These are phyloP conservation scores for Hyaloscypha bicolor DNA, from an alignment of 495 filamentous ascomycete genomes.

Conservation along the genomic window DNA sequence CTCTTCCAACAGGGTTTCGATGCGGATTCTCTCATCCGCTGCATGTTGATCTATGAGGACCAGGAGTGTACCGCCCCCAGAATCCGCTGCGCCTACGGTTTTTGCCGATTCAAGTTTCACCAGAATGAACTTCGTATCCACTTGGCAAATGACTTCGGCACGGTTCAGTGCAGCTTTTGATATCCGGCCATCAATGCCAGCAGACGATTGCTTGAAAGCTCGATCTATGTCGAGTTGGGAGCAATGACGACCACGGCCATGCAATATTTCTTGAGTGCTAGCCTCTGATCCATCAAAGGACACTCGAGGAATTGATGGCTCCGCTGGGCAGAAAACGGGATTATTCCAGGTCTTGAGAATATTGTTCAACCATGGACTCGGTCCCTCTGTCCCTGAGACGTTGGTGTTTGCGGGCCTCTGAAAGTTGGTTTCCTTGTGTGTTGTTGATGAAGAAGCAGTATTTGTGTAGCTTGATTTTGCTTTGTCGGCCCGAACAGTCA, in stretches of 20 bases:
- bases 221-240: slow-evolving; percentile 30
- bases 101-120: slow-evolving; percentile 37
- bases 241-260: slow-evolving; percentile 23
- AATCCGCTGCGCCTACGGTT: neutral
- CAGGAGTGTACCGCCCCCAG: slow-evolving; percentile 42
- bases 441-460: neutral
- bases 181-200: slow-evolving; percentile 48
- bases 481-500: slow-evolving; percentile 27
- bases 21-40: slow-evolving; percentile 83
- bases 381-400: slow-evolving; percentile 13
- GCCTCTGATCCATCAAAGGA: slow-evolving; percentile 43
- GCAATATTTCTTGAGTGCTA: slow-evolving; percentile 42
- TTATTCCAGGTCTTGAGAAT: slow-evolving; percentile 41
- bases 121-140: slow-evolving; percentile 90
- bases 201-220: slow-evolving; percentile 25
- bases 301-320: slow-evolving; percentile 35
- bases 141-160: slow-evolving; percentile 74
- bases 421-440: neutral
- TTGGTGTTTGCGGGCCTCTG: neutral
- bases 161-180: slow-evolving; percentile 64
- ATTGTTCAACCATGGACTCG: slow-evolving; percentile 43
- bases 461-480: neutral
- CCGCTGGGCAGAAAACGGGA: slow-evolving; percentile 42
- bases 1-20: slow-evolving; percentile 69
- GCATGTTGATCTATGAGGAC: slow-evolving; percentile 94